These are phyloP conservation scores for Piper longum DNA, from an alignment of 164 flowering plant genomes.

Conservation along the genomic window DNA sequence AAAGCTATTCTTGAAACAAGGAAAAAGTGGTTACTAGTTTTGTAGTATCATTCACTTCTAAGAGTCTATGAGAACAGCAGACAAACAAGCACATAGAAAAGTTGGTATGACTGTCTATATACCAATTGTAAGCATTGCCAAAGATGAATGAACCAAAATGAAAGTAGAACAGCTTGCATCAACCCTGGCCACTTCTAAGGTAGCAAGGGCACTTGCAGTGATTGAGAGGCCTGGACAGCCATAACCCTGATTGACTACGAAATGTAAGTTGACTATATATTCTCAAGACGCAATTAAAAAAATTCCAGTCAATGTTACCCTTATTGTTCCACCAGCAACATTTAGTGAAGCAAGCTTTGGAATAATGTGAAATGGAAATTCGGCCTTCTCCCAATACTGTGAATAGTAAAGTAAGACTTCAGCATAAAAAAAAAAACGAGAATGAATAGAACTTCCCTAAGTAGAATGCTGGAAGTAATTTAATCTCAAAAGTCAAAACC, in stretches of 20 bases:
- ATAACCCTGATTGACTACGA: constrained; percentile 48
- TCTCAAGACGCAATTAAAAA: background rate
- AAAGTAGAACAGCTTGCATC: constrained; percentile 96
- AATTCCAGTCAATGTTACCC: constrained; percentile 29
- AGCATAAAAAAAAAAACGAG: background rate
- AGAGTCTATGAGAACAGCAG: background rate
- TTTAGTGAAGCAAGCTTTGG: constrained; percentile 63
- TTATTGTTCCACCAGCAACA: constrained; percentile 80
- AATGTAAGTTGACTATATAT: constrained; percentile 3
- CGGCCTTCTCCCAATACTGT: constrained; percentile 98
- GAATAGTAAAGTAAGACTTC: background rate
- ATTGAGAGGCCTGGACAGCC: constrained; percentile 89
- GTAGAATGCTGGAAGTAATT: no score
- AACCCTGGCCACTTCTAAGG: constrained; percentile 80
- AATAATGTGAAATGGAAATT: constrained; percentile 79
- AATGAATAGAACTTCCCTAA: background rate
- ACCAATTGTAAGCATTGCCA: constrained; percentile 98
- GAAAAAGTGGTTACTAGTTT: background rate
- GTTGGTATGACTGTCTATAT: constrained; percentile 4
- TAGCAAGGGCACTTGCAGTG: constrained; percentile 62
- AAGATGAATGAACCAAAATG: constrained; percentile 83
- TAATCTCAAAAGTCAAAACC: no score
- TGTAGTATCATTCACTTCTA: background rate
- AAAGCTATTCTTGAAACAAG: constrained; percentile 37
- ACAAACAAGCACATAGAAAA: background rate